Evolutionary conservation across 352 stramenopile genomes (phyloP).

Genomic region (Phytophthora vignae): DNA sequence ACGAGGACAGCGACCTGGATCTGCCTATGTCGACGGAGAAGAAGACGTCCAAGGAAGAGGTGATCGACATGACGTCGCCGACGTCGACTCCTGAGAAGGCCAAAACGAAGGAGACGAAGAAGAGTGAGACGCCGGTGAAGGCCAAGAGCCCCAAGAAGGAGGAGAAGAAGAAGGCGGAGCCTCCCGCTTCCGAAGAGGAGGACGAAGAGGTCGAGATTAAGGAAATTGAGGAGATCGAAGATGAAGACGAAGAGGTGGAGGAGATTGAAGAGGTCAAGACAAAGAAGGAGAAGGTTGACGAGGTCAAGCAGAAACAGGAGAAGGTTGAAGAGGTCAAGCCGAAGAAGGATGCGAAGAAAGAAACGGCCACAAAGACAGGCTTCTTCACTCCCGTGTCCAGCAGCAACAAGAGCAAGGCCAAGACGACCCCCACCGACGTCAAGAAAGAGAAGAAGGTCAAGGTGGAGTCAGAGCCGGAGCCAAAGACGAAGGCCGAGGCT

Average conservation of each 20-base stretch:
- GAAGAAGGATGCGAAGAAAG: background rate
- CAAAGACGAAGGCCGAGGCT: slow-evolving; percentile 5
- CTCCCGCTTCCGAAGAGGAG: slow-evolving; percentile 1
- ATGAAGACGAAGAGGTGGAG: slow-evolving; percentile 10
- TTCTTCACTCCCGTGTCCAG: slow-evolving; percentile 46
- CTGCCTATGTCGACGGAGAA: slow-evolving; percentile 24
- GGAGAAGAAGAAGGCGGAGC: slow-evolving; percentile 7
- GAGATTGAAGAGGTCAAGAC: slow-evolving; percentile 8
- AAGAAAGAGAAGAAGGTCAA: slow-evolving; percentile 23
- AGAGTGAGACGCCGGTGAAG: slow-evolving; percentile 14
- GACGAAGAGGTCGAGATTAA: slow-evolving; percentile 10
- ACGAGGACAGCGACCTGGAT: slow-evolving; percentile 57
- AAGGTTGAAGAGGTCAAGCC: slow-evolving; percentile 10
- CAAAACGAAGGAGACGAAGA: slow-evolving; percentile 33
- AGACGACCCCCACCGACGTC: slow-evolving; percentile 13
- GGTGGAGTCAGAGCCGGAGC: slow-evolving; percentile 6
- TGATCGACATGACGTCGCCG: slow-evolving; percentile 49
- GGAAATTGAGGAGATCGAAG: slow-evolving; percentile 16
- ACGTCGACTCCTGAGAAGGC: slow-evolving; percentile 22
- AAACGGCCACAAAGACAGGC: slow-evolving; percentile 21
- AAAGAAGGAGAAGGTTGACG: background rate
- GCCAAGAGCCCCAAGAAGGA: slow-evolving; percentile 14
- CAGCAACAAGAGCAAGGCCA: slow-evolving; percentile 35
- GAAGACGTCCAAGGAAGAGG: slow-evolving; percentile 37
- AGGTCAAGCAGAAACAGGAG: background rate